Percentiles rank a stretch among this genome's conserved stretches.
Evolutionary conservation across 2,329 filamentous ascomycete species (phyloP).

Genomic region (Colletotrichum magnum): DNA sequence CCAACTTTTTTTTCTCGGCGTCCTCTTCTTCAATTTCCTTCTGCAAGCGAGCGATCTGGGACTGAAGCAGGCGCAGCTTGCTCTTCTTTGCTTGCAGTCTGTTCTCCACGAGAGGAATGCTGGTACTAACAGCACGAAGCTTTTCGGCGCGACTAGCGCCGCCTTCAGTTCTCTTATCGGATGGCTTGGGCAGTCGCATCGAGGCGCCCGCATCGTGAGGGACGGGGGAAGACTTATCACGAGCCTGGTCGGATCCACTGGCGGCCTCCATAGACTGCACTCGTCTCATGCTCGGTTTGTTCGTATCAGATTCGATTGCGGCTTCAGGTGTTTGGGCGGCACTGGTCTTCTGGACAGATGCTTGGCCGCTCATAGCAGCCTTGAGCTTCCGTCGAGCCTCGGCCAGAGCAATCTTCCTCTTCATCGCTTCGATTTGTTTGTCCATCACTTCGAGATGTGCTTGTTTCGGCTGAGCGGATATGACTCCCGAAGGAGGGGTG

Average conservation of each 20-base stretch:
- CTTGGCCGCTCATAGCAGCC: slow-evolving; percentile 28
- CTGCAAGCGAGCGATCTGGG: slow-evolving; percentile 63
- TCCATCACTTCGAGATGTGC: slow-evolving; percentile 66
- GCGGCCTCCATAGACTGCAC: slow-evolving; percentile 41
- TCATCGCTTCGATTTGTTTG: slow-evolving; percentile 73
- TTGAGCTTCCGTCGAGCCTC: slow-evolving; percentile 68
- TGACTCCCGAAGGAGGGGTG: slow-evolving; percentile 55
- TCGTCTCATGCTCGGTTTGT: slow-evolving; percentile 38
- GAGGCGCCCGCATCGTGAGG: slow-evolving; percentile 44
- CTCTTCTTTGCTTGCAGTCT: slow-evolving; percentile 60
- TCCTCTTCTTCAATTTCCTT: slow-evolving; percentile 60
- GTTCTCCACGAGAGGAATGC: slow-evolving; percentile 55
- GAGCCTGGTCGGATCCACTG: slow-evolving; percentile 41
- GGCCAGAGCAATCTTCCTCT: slow-evolving; percentile 69
- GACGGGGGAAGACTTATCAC: slow-evolving; percentile 44
- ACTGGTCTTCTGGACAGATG: slow-evolving; percentile 28
- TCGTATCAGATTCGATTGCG: slow-evolving; percentile 31
- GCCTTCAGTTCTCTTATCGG: slow-evolving; percentile 34
- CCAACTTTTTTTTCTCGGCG: slow-evolving; percentile 51
- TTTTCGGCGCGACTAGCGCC: slow-evolving; percentile 44
- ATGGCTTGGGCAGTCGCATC: slow-evolving; percentile 45
- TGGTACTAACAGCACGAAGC: slow-evolving; percentile 54
- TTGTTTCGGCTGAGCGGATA: slow-evolving; percentile 49
- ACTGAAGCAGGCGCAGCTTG: slow-evolving; percentile 62
- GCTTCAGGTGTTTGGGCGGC: slow-evolving; percentile 31